Evolutionary conservation across 257 asterid species (phyloP).

Genomic region (Scutellaria barbata): DNA sequence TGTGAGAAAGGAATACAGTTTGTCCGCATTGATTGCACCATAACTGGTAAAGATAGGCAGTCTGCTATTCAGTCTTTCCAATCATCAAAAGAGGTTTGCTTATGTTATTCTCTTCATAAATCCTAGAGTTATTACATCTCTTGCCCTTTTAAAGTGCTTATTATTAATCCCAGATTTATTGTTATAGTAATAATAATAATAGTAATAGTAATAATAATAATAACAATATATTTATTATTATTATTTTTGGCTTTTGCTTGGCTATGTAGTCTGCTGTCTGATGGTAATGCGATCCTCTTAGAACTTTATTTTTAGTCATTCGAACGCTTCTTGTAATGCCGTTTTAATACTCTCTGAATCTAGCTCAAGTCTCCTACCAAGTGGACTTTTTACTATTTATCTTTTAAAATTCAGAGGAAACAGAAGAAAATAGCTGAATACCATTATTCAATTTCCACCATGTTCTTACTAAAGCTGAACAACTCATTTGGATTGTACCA

Average conservation of each 20-base stretch:
- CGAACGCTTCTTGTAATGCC: slow-evolving; percentile 28
- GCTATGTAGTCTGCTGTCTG: slow-evolving; percentile 17
- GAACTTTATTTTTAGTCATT: slow-evolving; percentile 25
- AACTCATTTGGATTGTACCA: slow-evolving; percentile 37
- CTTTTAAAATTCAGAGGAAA: slow-evolving; percentile 14
- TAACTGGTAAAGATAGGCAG: slow-evolving; percentile 69
- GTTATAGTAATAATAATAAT: too few species aligned
- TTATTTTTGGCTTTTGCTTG: background rate
- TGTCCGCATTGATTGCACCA: slow-evolving; percentile 83
- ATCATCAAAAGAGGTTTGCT: slow-evolving; percentile 67
- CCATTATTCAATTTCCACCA: slow-evolving; percentile 9
- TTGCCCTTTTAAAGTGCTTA: slow-evolving; percentile 13
- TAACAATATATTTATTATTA: background rate
- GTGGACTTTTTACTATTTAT: slow-evolving; percentile 2
- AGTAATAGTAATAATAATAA: too few species aligned
- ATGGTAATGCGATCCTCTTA: slow-evolving; percentile 19
- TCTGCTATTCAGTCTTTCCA: slow-evolving; percentile 78
- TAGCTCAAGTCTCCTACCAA: slow-evolving; percentile 22
- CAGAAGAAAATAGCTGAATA: slow-evolving; percentile 6
- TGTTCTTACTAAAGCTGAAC: slow-evolving; percentile 25
- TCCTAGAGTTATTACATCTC: background rate
- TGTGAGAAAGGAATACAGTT: slow-evolving; percentile 70
- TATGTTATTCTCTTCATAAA: slow-evolving; percentile 32
- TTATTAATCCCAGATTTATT: background rate
- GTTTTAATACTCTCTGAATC: slow-evolving; percentile 10